Evolutionary conservation across 352 stramenopile genomes (phyloP).

Genomic region (Phytophthora macrochlamydospora): DNA sequence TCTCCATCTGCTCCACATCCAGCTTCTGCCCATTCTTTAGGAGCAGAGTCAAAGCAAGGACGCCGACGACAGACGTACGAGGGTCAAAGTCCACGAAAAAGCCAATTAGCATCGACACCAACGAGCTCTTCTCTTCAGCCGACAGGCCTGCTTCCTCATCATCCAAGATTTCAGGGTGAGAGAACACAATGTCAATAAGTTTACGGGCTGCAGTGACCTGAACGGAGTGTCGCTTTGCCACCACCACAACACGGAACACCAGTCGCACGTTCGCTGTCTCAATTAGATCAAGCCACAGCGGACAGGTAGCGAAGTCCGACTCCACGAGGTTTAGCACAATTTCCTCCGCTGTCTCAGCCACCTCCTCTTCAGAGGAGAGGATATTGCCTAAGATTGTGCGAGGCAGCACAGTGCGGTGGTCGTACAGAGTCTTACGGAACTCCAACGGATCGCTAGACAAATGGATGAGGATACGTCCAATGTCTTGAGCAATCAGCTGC

Average conservation of each 20-base stretch:
- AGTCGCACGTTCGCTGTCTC: conserved; percentile 63
- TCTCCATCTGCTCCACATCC: conserved; percentile 68
- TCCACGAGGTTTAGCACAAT: conserved; percentile 80
- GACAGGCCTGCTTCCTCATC: conserved; percentile 58
- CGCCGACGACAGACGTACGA: conserved; percentile 72
- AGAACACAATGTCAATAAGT: conserved; percentile 79
- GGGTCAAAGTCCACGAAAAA: conserved; percentile 79
- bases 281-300: conserved; percentile 80
- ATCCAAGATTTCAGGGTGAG: conserved; percentile 54
- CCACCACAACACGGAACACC: conserved; percentile 65
- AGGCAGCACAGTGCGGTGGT: conserved; percentile 61
- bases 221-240: conserved; percentile 56
- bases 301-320: conserved; percentile 83
- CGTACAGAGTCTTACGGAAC: conserved; percentile 83
- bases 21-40: conserved; percentile 66
- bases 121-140: conserved; percentile 50
- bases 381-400: conserved; percentile 70
- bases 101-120: conserved; percentile 72
- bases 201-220: conserved; percentile 74
- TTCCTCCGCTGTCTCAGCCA: conserved; percentile 67
- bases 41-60: conserved; percentile 70
- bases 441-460: conserved; percentile 76
- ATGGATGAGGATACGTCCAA: conserved; percentile 66
- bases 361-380: conserved; percentile 50
- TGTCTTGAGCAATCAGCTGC: conserved; percentile 51